These are phyloP conservation scores for Suhomyces faveliae DNA, from an alignment of 805 yeast genomes.

Conservation along the genomic window DNA sequence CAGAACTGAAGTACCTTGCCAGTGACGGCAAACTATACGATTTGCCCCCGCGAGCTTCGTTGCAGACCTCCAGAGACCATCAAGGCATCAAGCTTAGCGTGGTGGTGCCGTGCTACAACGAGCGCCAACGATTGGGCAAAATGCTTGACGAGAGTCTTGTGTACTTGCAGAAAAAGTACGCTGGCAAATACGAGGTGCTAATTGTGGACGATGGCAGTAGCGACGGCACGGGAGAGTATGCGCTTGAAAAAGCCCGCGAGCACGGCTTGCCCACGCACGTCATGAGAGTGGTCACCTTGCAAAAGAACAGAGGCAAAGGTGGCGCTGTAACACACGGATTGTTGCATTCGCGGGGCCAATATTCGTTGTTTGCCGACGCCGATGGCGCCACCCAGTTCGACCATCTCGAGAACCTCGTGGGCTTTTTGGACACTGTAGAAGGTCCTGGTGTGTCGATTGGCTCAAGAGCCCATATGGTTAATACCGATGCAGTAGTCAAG, in stretches of 20 bases:
- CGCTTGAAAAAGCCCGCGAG: constrained; percentile 57
- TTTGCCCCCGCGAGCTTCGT: constrained; percentile 30
- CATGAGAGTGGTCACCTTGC: constrained; percentile 68
- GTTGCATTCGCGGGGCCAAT: constrained; percentile 68
- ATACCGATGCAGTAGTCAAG: constrained; percentile 94
- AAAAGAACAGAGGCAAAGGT: constrained; percentile 79
- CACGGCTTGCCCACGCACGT: constrained; percentile 53
- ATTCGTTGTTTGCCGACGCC: constrained; percentile 89
- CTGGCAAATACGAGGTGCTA: constrained; percentile 63
- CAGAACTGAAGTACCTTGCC: constrained; percentile 57
- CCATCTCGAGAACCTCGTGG: constrained; percentile 57
- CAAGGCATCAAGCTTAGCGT: constrained; percentile 61
- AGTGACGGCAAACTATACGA: constrained; percentile 37
- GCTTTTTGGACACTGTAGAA: constrained; percentile 33
- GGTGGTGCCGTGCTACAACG: constrained; percentile 93
- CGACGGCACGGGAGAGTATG: constrained; percentile 76
- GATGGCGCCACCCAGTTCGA: constrained; percentile 90
- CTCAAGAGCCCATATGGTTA: constrained; percentile 94
- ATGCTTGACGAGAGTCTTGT: constrained; percentile 73
- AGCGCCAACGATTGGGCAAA: constrained; percentile 62
- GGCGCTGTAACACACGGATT: constrained; percentile 97
- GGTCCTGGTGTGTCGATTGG: constrained; percentile 76
- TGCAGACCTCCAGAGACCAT: constrained; percentile 14
- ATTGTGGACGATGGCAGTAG: constrained; percentile 90
- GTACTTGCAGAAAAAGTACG: constrained; percentile 42